These are phyloP conservation scores for Aphanomyces astaci DNA, from an alignment of 352 stramenopile species.

Conservation along the genomic window DNA sequence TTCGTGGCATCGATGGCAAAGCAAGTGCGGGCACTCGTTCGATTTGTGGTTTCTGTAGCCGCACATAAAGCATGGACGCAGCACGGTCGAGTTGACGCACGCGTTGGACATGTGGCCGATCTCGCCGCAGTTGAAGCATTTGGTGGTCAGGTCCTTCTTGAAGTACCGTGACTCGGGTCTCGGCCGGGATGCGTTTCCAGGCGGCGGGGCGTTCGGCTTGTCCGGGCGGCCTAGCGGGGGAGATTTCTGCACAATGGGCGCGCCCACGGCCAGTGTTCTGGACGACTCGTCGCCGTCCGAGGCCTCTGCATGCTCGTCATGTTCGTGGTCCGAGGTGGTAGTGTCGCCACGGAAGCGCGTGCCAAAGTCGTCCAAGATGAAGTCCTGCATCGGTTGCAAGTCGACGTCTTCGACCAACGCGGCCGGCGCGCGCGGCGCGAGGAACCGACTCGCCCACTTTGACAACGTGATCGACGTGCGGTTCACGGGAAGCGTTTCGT, in stretches of 20 bases:
- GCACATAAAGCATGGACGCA: constrained; percentile 66
- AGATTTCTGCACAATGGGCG: not conserved
- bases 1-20: constrained; percentile 57
- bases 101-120: constrained; percentile 68
- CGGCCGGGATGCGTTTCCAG: constrained; percentile 19
- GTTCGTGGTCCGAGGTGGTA: constrained; percentile 23
- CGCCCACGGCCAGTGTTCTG: not conserved
- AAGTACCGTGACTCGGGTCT: constrained; percentile 70
- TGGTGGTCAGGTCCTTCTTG: constrained; percentile 67
- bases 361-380: constrained; percentile 76
- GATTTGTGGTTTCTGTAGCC: constrained; percentile 60
- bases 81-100: constrained; percentile 60
- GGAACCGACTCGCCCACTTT: constrained; percentile 16
- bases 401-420: constrained; percentile 23
- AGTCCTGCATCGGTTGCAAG: constrained; percentile 75
- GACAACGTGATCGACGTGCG: not conserved
- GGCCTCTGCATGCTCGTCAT: constrained; percentile 19
- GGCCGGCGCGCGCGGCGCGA: not conserved
- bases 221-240: not conserved
- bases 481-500: not conserved
- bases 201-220: constrained; percentile 17
- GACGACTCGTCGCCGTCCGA: not conserved
- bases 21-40: constrained; percentile 56
- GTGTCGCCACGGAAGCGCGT: constrained; percentile 49
- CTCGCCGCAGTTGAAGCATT: constrained; percentile 79